Evolutionary conservation across 192 early-diverging fungal species (phyloP).

Genomic region (Funneliformis geosporum): DNA sequence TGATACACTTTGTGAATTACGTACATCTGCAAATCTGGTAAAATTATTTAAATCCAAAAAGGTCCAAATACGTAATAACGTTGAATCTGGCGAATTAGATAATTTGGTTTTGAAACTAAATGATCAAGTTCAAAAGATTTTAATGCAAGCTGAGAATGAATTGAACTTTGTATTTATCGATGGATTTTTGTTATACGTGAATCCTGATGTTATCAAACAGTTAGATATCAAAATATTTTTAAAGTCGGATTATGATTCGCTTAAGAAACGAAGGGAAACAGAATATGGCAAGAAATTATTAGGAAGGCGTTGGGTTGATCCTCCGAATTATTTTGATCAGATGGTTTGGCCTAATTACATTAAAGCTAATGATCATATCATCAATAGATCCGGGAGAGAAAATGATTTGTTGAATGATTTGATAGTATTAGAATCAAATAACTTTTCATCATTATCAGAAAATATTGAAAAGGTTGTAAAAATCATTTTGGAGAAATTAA

Average conservation of each 20-base stretch:
- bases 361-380: constrained; percentile 3
- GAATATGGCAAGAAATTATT: constrained; percentile 68
- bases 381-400: too few relatives aligned
- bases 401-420: too few relatives aligned
- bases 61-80: not conserved
- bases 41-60: constrained; percentile 45
- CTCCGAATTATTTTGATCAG: constrained; percentile 75
- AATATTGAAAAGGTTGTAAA: too few relatives aligned
- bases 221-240: constrained; percentile 60
- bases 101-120: not conserved
- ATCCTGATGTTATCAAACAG: constrained; percentile 41
- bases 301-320: constrained; percentile 73
- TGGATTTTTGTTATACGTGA: constrained; percentile 77
- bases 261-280: constrained; percentile 64
- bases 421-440: too few relatives aligned
- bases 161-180: constrained; percentile 62
- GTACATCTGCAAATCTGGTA: constrained; percentile 39
- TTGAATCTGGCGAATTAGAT: not conserved
- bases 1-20: constrained; percentile 39
- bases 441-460: too few relatives aligned
- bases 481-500: too few relatives aligned
- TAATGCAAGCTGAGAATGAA: not conserved
- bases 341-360: constrained; percentile 78
- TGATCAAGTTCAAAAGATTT: not conserved
- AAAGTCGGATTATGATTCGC: constrained; percentile 56